Conservation (phyloP, 352 stramenopile genomes). For the Detonula confervacea region DNA sequence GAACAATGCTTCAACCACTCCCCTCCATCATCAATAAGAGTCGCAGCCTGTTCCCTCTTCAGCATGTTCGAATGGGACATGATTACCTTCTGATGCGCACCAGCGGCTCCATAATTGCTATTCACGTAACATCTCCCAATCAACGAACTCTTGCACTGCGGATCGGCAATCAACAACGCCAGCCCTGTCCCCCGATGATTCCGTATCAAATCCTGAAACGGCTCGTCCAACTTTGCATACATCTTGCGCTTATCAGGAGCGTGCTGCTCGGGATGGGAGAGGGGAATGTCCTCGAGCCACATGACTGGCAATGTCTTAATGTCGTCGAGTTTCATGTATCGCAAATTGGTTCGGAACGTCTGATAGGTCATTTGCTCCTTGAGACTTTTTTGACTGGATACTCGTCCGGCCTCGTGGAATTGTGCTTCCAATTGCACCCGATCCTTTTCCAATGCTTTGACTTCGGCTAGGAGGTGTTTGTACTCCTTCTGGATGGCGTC, state of each 20-base stretch:
- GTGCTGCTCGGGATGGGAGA: not conserved
- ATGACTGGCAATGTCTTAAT: constrained; percentile 22
- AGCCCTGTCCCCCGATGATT: constrained; percentile 33
- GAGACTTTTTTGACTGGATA: not conserved
- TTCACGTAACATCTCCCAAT: constrained; percentile 40
- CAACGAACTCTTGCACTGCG: constrained; percentile 22
- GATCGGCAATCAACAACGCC: constrained; percentile 32
- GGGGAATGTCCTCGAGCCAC: constrained; percentile 35
- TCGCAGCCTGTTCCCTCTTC: constrained; percentile 7
- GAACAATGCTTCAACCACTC: constrained; percentile 19
- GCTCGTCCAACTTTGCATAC: not conserved
- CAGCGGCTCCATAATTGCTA: not conserved
- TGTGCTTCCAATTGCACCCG: constrained; percentile 28
- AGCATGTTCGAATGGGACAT: constrained; percentile 5
- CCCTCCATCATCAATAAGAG: constrained; percentile 31
- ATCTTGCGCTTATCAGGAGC: not conserved
- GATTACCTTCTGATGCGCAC: not conserved
- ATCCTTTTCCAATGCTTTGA: constrained; percentile 45
- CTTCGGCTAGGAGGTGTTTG: constrained; percentile 24
- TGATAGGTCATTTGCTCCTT: constrained; percentile 15
- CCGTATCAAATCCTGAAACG: constrained; percentile 6
- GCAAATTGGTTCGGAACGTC: constrained; percentile 28
- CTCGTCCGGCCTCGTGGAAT: constrained; percentile 20
- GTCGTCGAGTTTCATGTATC: constrained; percentile 10
- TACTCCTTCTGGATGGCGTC: constrained; percentile 41